Evolutionary conservation across 768 basidiomycete genomes (phyloP).

Genomic region (Pleurotus tuoliensis): DNA sequence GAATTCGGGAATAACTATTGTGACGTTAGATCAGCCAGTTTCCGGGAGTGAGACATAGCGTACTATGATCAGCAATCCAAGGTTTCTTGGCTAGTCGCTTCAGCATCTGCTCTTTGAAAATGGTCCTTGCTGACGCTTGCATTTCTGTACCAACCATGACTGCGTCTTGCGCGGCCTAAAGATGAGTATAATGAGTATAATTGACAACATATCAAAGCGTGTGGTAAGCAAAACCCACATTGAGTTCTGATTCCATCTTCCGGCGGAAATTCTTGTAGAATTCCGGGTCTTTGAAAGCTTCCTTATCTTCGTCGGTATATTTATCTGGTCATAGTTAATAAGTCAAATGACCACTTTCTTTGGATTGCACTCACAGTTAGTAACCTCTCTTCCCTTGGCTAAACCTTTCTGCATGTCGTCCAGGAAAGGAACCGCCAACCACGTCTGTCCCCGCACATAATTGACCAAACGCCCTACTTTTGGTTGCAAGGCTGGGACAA

Average conservation of each 20-base stretch:
- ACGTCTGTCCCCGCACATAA: conserved; percentile 58
- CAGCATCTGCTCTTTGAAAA: conserved; percentile 43
- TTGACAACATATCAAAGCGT: no score
- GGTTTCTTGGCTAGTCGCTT: conserved; percentile 51
- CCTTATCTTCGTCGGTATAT: conserved; percentile 50
- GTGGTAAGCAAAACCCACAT: conserved; percentile 28
- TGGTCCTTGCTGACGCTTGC: conserved; percentile 29
- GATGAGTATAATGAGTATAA: background rate
- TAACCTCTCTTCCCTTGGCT: conserved; percentile 30
- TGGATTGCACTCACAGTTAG: conserved; percentile 35
- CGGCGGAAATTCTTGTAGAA: conserved; percentile 47
- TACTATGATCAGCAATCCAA: conserved; percentile 56
- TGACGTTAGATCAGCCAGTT: background rate
- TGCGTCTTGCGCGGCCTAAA: conserved; percentile 34
- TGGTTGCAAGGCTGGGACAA: conserved; percentile 54
- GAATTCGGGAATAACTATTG: conserved; percentile 55
- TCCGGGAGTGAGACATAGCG: conserved; percentile 7
- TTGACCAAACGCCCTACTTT: conserved; percentile 45
- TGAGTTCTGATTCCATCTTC: conserved; percentile 44
- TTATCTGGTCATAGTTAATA: conserved; percentile 26
- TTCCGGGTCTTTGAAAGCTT: conserved; percentile 41
- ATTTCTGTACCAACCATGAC: conserved; percentile 37
- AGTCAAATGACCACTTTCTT: background rate
- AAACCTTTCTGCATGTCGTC: conserved; percentile 35
- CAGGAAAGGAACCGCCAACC: conserved; percentile 47